Base-by-base conservation (phyloP, 345 rosid genomes). In the Arabis hirsuta region DNA sequence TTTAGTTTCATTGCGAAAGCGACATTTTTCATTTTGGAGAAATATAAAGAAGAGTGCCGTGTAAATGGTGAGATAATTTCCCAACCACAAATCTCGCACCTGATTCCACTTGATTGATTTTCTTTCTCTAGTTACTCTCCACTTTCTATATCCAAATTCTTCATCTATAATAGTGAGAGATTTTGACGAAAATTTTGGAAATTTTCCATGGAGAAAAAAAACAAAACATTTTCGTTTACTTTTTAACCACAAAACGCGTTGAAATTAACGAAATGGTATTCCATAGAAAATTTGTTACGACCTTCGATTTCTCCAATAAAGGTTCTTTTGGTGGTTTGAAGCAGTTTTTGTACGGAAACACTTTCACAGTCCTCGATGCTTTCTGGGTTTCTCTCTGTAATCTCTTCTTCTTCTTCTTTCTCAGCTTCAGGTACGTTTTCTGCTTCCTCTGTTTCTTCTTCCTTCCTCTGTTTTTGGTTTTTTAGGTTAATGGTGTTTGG, bases 341-440 rank as follows among this genome's bases (percentile, higher is more conserved):
- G 63, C 77, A 61, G 78, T 57, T 79, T 77, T 2, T 82, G 76
- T 44, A 12, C 78, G 73, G 77, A 39, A 72, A 62, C 58, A 71
- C 84, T 85, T 80, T 76, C 12, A 34, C 76, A 29, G 31, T 65
- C 41, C 63, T 78, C 52, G 6, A 72, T 67, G 81, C 79, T 66
- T 75, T 83, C 72, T 81, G 84, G 89, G 77, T 51, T 78, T 81
- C 78, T 66, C 65, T 91, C 73, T 86, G 62, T 79, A 80, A 78
- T 67, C 72, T 73, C 82, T 53, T 81, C 57, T 52, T 77, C 72
- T 76, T 9, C 73, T 73, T 44, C 62, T 60, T 22, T 73, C 10
- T 65, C 36, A 3, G 85, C 47, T 77, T 78, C 81, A 78, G 91
- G 97, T 88, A 77, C 36, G 55, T 45, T 58, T 22, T 34, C 26